Evolutionary conservation across 306 rosid species (phyloP).

Genomic region (Pterocarpus santalinus): DNA sequence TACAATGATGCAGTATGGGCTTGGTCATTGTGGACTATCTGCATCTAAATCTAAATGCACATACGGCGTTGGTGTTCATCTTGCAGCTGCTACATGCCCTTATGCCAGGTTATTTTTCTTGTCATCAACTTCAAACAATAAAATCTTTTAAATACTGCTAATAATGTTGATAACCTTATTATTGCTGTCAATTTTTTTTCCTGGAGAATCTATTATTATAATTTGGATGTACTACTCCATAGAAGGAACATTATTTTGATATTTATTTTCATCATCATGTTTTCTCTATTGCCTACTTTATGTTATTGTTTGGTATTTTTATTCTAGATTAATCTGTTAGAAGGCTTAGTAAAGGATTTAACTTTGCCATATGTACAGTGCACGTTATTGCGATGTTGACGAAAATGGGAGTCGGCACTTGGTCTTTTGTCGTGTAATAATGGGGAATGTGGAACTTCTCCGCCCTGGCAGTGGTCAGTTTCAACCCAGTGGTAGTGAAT

Average conservation of each 20-base stretch:
- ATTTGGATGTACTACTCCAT: neutral
- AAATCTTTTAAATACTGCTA: neutral
- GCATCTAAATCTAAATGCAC: slow-evolving; percentile 56
- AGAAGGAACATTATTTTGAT: neutral
- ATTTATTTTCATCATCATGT: neutral
- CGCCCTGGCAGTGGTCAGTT: slow-evolving; percentile 61
- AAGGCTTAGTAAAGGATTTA: slow-evolving; percentile 44
- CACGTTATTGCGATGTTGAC: slow-evolving; percentile 69
- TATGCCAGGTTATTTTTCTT: slow-evolving; percentile 62
- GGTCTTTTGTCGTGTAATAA: slow-evolving; percentile 72
- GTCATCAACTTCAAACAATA: neutral
- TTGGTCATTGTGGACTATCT: slow-evolving; percentile 70
- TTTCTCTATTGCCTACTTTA: slow-evolving; percentile 12
- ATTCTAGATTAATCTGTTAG: slow-evolving; percentile 30
- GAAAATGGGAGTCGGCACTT: slow-evolving; percentile 64
- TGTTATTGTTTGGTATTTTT: slow-evolving; percentile 17
- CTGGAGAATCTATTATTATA: neutral
- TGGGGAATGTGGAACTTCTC: slow-evolving; percentile 74
- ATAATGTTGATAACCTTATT: slow-evolving; percentile 5
- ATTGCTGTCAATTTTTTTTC: neutral
- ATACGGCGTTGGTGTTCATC: slow-evolving; percentile 78
- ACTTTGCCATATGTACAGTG: slow-evolving; percentile 58
- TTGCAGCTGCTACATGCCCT: slow-evolving; percentile 64
- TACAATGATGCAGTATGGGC: slow-evolving; percentile 67
- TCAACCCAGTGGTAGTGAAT: slow-evolving; percentile 65